Base-by-base conservation (phyloP, 2,329 filamentous ascomycete genomes). In the Helminthosporium solani region DNA sequence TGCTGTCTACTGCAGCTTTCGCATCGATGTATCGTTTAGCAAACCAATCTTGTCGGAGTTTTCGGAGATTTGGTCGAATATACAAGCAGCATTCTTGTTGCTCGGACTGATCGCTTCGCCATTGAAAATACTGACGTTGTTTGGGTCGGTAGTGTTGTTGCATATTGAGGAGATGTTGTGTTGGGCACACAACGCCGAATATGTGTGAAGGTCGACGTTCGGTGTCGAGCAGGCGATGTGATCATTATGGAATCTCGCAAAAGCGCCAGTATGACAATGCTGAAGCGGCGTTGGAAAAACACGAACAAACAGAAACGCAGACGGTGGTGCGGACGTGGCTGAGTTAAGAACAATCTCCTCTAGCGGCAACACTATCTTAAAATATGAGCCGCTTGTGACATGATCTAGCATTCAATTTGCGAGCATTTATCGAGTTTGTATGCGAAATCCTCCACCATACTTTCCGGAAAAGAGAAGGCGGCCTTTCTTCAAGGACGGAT, bases 121-220 rank as follows among this genome's bases (percentile, higher is more conserved):
- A 43, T 35, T 42, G 21, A n/a, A 47, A 15, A 33, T 47, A 47
- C 21, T 23, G 39, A 8, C 45, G 33, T 28, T 47, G 45, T 18
- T 39, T 40, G 20, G 3, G 28, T 12, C 45, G 45, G 28, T 47
- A 47, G 30, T 47, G 45, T 34, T 47, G 45, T 8, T 38, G 14
- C 45, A 47, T 47, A 3, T 39, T 19, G 15, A 19, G 15, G 20
- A 19, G 19, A 14, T 7, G 18, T 37, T 20, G 16, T n/a, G 19
- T 37, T 16, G 7, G 34, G 14, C 16, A 19, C 2, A 21, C 18
- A 14, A 20, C 19, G 20, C 34, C 20, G 14, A 11, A 20, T 19
- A 37, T 37, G 16, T 37, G 7, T 7, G 23, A 20, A 12, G 20
- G 18, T 21, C 34, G 34, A 20, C 14, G 19, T 18, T 20, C 7